A percentile compares a stretch with the other conserved stretches of the same genome.
Evolutionary conservation across 1,139 yeast genomes (phyloP).

Genomic region (Scheffersomyces titani): DNA sequence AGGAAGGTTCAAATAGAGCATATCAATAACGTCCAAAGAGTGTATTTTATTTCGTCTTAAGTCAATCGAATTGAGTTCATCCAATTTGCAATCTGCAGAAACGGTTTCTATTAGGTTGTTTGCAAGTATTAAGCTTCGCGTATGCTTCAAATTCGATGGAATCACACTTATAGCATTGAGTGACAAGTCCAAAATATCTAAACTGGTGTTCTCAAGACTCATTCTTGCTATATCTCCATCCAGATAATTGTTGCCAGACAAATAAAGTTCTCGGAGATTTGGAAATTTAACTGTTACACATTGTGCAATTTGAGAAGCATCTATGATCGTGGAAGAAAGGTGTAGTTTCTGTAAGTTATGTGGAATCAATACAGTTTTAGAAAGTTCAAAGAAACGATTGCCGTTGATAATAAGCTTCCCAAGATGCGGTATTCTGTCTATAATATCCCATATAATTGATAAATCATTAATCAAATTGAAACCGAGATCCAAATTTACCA

Average conservation of each 20-base stretch:
- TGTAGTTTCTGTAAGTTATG: slow-evolving; percentile 7
- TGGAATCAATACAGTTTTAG: background rate
- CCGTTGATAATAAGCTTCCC: slow-evolving; percentile 60
- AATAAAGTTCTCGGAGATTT: slow-evolving; percentile 36
- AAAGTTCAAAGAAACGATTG: slow-evolving; percentile 45
- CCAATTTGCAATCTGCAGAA: background rate
- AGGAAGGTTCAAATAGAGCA: slow-evolving; percentile 31
- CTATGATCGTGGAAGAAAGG: slow-evolving; percentile 15
- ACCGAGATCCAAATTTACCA: slow-evolving; percentile 58
- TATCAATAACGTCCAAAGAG: slow-evolving; percentile 53
- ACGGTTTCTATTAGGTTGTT: slow-evolving; percentile 23
- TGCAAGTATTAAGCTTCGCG: slow-evolving; percentile 15
- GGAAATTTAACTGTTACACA: slow-evolving; percentile 44
- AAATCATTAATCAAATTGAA: slow-evolving; percentile 55
- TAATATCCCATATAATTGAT: slow-evolving; percentile 36
- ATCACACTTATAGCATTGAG: slow-evolving; percentile 36
- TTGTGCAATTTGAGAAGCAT: slow-evolving; percentile 5
- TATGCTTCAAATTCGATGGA: slow-evolving; percentile 24
- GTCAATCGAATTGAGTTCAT: slow-evolving; percentile 32
- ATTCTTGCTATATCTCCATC: slow-evolving; percentile 19
- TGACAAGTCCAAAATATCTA: slow-evolving; percentile 45
- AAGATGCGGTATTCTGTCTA: slow-evolving; percentile 37
- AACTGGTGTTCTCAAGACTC: slow-evolving; percentile 6
- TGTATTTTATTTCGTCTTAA: slow-evolving; percentile 47
- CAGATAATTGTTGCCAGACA: slow-evolving; percentile 49